Conservation (phyloP, 1,139 yeast species). For the Taphrina betulina region DNA sequence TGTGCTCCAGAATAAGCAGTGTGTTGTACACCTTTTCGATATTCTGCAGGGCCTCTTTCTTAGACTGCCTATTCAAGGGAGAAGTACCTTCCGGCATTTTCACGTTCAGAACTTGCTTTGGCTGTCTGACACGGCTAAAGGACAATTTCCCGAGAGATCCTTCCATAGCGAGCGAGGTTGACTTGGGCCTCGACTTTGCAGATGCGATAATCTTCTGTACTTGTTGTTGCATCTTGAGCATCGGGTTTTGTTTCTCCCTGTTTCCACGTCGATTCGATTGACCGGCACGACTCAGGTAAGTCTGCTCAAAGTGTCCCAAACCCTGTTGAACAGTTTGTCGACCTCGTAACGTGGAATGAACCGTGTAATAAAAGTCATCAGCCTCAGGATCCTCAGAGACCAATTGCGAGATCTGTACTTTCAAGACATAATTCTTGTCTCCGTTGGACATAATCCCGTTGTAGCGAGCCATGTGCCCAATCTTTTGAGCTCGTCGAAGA, state of each 20-base stretch:
- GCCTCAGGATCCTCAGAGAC: constrained; percentile 96
- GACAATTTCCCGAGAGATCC: constrained; percentile 91
- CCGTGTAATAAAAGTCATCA: constrained; percentile 95
- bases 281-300: constrained; percentile 91
- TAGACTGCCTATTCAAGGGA: constrained; percentile 46
- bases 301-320: constrained; percentile 76
- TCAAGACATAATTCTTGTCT: constrained; percentile 91
- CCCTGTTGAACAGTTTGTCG: constrained; percentile 41
- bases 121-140: constrained; percentile 77
- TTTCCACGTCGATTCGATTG: constrained; percentile 83
- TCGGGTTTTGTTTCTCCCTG: constrained; percentile 82
- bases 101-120: constrained; percentile 81
- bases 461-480: constrained; percentile 64
- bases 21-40: constrained; percentile 79
- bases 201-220: constrained; percentile 95
- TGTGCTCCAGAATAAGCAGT: constrained; percentile 77
- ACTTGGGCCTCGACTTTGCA: constrained; percentile 84
- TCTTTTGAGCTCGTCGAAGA: constrained; percentile 39
- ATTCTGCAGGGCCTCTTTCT: constrained; percentile 43
- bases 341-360: constrained; percentile 78
- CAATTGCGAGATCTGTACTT: constrained; percentile 91
- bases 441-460: constrained; percentile 96
- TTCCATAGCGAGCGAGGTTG: constrained; percentile 68
- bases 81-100: constrained; percentile 41
- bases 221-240: constrained; percentile 97